Conservation (phyloP, 768 basidiomycete species). For the Fomitopsis pulvina region DNA sequence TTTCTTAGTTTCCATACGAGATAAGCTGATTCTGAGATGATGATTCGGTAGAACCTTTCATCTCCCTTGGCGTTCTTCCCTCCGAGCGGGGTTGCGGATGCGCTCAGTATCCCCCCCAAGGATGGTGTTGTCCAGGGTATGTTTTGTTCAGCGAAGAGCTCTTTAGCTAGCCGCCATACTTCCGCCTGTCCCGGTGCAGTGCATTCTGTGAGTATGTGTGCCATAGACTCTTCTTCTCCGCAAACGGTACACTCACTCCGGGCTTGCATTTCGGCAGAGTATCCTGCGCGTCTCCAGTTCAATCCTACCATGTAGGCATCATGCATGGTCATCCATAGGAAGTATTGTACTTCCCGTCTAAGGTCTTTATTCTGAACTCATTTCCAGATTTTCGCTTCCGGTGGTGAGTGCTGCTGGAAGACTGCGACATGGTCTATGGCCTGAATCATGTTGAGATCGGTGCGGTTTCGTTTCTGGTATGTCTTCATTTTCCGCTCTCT, state of each 20-base stretch:
- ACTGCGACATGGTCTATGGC: neutral
- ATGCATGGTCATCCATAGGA: slow-evolving; percentile 16
- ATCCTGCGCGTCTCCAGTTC: slow-evolving; percentile 10
- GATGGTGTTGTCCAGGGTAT: neutral
- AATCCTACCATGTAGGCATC: slow-evolving; percentile 16
- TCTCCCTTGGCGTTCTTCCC: neutral
- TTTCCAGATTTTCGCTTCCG: slow-evolving; percentile 2
- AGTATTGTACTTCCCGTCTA: slow-evolving; percentile 6
- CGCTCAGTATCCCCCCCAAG: neutral
- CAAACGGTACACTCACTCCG: slow-evolving; percentile 9
- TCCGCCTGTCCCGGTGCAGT: slow-evolving; percentile 9
- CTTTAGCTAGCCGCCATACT: slow-evolving; percentile 11
- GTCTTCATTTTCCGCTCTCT: neutral
- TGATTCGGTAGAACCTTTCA: neutral
- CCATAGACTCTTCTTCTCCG: slow-evolving; percentile 7
- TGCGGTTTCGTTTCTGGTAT: neutral
- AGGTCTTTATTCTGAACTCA: slow-evolving; percentile 8
- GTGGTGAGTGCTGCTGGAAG: neutral
- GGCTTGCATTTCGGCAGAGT: slow-evolving; percentile 1
- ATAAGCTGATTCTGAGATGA: neutral
- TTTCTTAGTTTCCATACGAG: neutral
- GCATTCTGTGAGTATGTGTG: slow-evolving; percentile 19
- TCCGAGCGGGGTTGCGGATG: neutral
- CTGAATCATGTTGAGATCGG: neutral
- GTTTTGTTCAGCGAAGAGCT: slow-evolving; percentile 4